These are phyloP conservation scores for Talaromyces pinophilus DNA, from an alignment of 2,329 filamentous ascomycete species.

Conservation along the genomic window DNA sequence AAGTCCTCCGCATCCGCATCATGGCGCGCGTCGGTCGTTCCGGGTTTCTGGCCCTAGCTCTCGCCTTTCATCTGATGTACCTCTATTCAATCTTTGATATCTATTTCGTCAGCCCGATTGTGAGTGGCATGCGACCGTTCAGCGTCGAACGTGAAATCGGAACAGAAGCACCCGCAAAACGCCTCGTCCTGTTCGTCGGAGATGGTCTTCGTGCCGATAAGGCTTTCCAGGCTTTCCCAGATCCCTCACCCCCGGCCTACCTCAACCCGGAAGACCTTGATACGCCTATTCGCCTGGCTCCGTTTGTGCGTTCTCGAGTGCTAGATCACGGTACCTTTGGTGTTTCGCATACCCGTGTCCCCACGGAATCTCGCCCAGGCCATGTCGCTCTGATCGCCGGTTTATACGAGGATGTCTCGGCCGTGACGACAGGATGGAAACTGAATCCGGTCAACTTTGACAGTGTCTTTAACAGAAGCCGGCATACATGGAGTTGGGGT, in stretches of 20 bases:
- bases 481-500: constrained; percentile 99
- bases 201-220: constrained; percentile 97
- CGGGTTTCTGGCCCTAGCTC: constrained; percentile 82
- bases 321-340: constrained; percentile 92
- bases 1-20: constrained; percentile 13
- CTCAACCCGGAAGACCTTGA: constrained; percentile 31
- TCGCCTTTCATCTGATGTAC: constrained; percentile 91
- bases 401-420: constrained; percentile 95
- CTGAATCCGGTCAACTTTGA: constrained; percentile 98
- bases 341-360: constrained; percentile 93
- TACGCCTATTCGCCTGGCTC: constrained; percentile 74
- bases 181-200: constrained; percentile 93
- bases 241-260: constrained; percentile 66
- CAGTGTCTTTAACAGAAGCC: constrained; percentile 95
- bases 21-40: constrained; percentile 66
- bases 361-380: constrained; percentile 92
- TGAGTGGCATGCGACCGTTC: constrained; percentile 89
- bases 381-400: constrained; percentile 97
- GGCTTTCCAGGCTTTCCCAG: constrained; percentile 88
- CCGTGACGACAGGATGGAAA: constrained; percentile 97
- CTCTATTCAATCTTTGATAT: constrained; percentile 97
- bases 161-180: constrained; percentile 75
- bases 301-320: constrained; percentile 85
- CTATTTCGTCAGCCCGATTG: constrained; percentile 97
- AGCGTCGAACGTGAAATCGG: constrained; percentile 62